These are phyloP conservation scores for Suillus americanus DNA, from an alignment of 768 basidiomycete species.

Conservation along the genomic window DNA sequence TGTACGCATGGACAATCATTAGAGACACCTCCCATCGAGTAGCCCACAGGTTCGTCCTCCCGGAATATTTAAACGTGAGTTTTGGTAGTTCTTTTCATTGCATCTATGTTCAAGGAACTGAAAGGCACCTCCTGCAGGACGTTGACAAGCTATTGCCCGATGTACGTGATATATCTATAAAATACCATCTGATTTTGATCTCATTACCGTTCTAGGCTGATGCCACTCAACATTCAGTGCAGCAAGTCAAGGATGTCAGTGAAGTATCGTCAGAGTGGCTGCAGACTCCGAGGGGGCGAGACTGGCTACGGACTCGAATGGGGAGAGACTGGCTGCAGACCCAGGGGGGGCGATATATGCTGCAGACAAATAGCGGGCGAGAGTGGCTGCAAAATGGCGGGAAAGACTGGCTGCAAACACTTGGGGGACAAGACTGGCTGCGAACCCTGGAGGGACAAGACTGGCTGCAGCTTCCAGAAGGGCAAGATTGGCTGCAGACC, in stretches of 20 bases:
- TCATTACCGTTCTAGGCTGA: background rate
- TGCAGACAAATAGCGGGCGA: background rate
- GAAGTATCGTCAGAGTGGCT: background rate
- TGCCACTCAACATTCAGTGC: background rate
- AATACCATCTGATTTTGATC: background rate
- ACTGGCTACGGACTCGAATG: background rate
- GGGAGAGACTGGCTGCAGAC: background rate
- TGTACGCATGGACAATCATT: background rate
- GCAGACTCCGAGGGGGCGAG: background rate
- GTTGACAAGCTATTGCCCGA: background rate
- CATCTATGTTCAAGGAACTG: background rate
- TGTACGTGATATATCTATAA: background rate
- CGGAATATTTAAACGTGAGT: background rate
- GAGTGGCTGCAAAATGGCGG: background rate
- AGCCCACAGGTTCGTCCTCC: background rate
- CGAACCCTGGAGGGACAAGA: background rate
- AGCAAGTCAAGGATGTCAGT: background rate
- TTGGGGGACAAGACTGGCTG: background rate
- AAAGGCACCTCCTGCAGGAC: background rate
- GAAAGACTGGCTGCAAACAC: background rate
- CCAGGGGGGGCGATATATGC: background rate
- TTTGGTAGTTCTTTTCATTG: background rate
- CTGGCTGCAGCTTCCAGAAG: background rate
- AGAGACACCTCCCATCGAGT: too few species aligned
- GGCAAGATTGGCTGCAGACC: background rate